Evolutionary conservation across 192 early-diverging fungal genomes (phyloP).

Genomic region (Chytriomyces sp.): DNA sequence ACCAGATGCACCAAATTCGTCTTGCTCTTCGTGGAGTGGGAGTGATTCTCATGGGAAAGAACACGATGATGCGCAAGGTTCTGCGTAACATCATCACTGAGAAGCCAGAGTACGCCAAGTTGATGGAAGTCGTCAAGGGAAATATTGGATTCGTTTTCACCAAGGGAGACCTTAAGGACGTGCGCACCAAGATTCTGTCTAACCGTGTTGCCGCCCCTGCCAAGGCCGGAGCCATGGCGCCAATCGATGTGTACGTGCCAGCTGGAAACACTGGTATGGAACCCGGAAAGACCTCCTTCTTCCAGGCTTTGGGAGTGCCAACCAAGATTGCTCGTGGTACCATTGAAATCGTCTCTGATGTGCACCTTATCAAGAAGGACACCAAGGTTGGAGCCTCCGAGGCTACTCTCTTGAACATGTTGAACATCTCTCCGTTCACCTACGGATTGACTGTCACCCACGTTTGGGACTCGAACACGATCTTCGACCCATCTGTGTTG

Average conservation of each 20-base stretch:
- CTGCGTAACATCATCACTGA: slow-evolving; percentile 63
- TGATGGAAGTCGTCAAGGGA: slow-evolving; percentile 84
- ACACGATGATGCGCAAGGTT: slow-evolving; percentile 95
- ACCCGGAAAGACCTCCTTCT: slow-evolving; percentile 99
- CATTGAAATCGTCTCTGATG: slow-evolving; percentile 98
- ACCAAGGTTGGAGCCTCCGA: slow-evolving; percentile 97
- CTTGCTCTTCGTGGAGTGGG: slow-evolving; percentile 83
- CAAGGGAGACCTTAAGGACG: slow-evolving; percentile 93
- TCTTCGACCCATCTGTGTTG: slow-evolving; percentile 85
- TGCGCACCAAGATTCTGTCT: slow-evolving; percentile 85
- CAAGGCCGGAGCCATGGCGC: slow-evolving; percentile 93
- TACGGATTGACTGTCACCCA: slow-evolving; percentile 95
- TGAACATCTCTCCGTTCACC: slow-evolving; percentile 99
- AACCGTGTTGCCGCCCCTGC: slow-evolving; percentile 98
- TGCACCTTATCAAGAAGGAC: slow-evolving; percentile 88
- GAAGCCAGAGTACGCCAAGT: slow-evolving; percentile 85
- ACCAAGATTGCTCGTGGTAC: slow-evolving; percentile 99
- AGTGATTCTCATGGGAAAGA: slow-evolving; percentile 99
- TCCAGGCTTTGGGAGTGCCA: slow-evolving; percentile 99
- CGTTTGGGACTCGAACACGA: slow-evolving; percentile 91
- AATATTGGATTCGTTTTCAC: slow-evolving; percentile 99
- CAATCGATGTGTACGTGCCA: slow-evolving; percentile 89
- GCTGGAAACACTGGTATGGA: slow-evolving; percentile 99
- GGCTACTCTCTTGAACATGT: slow-evolving; percentile 98
- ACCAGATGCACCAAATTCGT: slow-evolving; percentile 99